phyloP scores from a whole-genome alignment of 768 basidiomycete species.

The Psilocybe sp. region DNA sequence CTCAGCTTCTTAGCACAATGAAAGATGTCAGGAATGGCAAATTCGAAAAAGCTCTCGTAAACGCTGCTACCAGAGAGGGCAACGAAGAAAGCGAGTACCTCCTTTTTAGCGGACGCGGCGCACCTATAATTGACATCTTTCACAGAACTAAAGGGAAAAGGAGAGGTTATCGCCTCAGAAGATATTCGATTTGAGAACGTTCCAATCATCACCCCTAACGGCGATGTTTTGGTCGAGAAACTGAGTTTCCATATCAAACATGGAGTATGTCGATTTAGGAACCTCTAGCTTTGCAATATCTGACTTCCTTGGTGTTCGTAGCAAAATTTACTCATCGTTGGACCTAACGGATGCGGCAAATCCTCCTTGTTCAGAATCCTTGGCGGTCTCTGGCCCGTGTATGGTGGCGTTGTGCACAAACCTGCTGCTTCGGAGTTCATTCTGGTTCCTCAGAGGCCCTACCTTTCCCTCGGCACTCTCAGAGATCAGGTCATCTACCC shows the following conservation, averaged over 20 bases:
- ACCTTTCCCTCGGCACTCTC: conserved; percentile 89
- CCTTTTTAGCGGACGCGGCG: background rate
- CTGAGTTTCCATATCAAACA: conserved; percentile 88
- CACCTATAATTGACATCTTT: background rate
- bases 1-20: conserved; percentile 87
- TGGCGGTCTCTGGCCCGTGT: conserved; percentile 91
- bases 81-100: conserved; percentile 65
- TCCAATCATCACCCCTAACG: conserved; percentile 94
- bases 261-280: conserved; percentile 49
- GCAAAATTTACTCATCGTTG: conserved; percentile 92
- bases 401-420: conserved; percentile 83
- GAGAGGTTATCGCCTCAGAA: conserved; percentile 77
- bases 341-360: conserved; percentile 92
- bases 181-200: conserved; percentile 92
- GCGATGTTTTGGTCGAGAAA: conserved; percentile 82
- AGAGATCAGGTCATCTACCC: conserved; percentile 98
- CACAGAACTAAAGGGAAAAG: conserved; percentile 75
- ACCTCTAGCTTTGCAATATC: background rate
- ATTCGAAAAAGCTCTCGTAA: conserved; percentile 86
- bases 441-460: conserved; percentile 93
- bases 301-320: conserved; percentile 32
- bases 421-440: conserved; percentile 88
- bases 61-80: conserved; percentile 67
- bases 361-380: conserved; percentile 93
- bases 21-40: conserved; percentile 78